Evolutionary conservation across 202 grass and related monocot species (phyloP), one percentile per base, ranked within the genome.

Genomic region (Hordeum pubiflorum): DNA sequence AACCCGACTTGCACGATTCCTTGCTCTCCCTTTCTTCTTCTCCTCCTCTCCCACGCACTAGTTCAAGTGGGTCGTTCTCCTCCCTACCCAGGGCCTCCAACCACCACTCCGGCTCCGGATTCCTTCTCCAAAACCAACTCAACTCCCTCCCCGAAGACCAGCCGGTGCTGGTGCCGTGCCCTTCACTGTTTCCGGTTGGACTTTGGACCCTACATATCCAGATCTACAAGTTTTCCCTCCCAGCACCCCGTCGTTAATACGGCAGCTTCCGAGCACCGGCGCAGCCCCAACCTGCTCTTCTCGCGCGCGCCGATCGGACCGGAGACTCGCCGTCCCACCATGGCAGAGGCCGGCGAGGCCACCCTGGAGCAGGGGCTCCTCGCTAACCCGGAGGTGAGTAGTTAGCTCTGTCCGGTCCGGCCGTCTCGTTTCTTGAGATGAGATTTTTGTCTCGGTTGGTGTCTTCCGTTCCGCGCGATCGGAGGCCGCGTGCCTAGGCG

Each of bases 281-380:
- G n/a, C 85, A 55, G 57, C 55, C 13, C 67, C 40, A 4, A 63
- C 39, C 69, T 23, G 60, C 81, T 8, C 39, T 26, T 62, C 54
- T 50, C 7, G 41, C 70, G 63, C 46, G 36, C 43, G 2, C 46
- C 58, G 74, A 67, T 60, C 80, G 32, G 59, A 54, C 44, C 31
- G 13, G 29, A 38, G 79, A 23, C 43, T 41, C 43, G 32, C 10
- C 79, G 11, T 20, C 24, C 67, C 9, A 22, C 78, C 72, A 89
- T 89, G 87, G 87, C 82, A 21, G 72, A 58, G 34, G 34, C 69
- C 32, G 68, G 67, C 18, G 87, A 68, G 21, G 5, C 41, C 74
- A 34, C 79, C 32, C 83, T 89, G 59, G 87, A 89, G 69, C 74
- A 82, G 75, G 87, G 83, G 12, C 87, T 89, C 32, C 79, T 89